Conservation (phyloP, 345 rosid species). For the Luvunga scandens region DNA sequence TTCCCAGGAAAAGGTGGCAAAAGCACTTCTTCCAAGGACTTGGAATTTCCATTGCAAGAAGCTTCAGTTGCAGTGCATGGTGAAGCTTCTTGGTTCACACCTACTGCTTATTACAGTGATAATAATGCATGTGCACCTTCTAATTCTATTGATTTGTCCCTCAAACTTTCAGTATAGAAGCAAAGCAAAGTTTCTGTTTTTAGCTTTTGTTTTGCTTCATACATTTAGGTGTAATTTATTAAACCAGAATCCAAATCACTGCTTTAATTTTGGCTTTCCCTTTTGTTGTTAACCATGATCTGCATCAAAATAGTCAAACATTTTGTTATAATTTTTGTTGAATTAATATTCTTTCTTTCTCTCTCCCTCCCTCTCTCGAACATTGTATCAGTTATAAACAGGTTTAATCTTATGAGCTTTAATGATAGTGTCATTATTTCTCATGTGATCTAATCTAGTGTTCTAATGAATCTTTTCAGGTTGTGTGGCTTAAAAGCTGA, state of each 20-base stretch:
- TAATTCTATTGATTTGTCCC: constrained; percentile 76
- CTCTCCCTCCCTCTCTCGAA: constrained; percentile 18
- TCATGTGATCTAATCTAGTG: constrained; percentile 6
- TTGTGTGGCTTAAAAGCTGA: neutral
- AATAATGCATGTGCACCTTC: constrained; percentile 22
- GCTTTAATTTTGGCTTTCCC: constrained; percentile 30
- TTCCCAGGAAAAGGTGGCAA: constrained; percentile 52
- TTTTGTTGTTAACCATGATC: constrained; percentile 31
- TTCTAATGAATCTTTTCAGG: neutral
- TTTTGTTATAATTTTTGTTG: constrained; percentile 31
- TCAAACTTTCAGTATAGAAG: constrained; percentile 60
- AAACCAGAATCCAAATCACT: constrained; percentile 26
- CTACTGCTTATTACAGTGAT: constrained; percentile 20
- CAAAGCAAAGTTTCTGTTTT: constrained; percentile 20
- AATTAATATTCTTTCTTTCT: neutral
- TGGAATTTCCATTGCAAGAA: constrained; percentile 29
- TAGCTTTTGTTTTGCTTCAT: constrained; percentile 5
- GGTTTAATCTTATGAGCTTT: constrained; percentile 26
- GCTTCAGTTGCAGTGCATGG: constrained; percentile 32
- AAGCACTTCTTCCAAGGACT: constrained; percentile 36
- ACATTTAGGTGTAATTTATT: constrained; percentile 12
- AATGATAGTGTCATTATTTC: constrained; percentile 37
- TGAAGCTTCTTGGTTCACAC: constrained; percentile 33
- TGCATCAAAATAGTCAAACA: constrained; percentile 32
- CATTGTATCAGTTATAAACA: constrained; percentile 26